Evolutionary conservation across 306 rosid genomes (phyloP).

Genomic region (Vigna angularis): DNA sequence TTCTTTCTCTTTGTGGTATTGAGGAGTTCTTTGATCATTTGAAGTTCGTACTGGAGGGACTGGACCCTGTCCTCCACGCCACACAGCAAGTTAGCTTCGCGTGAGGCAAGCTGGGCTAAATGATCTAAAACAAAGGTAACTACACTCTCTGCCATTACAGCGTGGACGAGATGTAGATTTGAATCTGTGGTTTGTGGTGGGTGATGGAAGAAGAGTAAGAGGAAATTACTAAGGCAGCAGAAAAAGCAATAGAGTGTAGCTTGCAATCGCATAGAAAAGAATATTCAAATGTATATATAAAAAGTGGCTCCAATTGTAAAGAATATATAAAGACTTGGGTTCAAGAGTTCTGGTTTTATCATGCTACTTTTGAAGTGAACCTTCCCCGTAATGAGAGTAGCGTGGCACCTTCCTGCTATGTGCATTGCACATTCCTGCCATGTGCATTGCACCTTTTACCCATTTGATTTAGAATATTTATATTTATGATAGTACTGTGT

Average conservation of each 20-base stretch:
- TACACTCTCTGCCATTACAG: constrained; percentile 28
- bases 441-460: too few relatives aligned
- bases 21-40: not conserved
- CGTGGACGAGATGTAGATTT: not conserved
- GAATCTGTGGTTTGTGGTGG: not conserved
- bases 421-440: too few relatives aligned
- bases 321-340: too few relatives aligned
- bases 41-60: constrained; percentile 28
- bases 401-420: too few relatives aligned
- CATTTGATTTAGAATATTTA: too few relatives aligned
- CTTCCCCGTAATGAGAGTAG: too few relatives aligned
- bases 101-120: constrained; percentile 23
- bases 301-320: not conserved
- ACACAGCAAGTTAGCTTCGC: constrained; percentile 25
- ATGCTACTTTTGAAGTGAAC: not conserved
- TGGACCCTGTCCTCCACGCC: constrained; percentile 27
- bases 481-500: too few relatives aligned
- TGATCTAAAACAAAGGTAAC: constrained; percentile 30
- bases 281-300: not conserved
- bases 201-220: too few relatives aligned
- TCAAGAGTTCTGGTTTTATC: not conserved
- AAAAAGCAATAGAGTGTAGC: not conserved
- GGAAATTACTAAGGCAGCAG: not conserved
- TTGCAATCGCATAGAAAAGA: not conserved
- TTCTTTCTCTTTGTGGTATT: not conserved